A percentile compares a stretch with the other conserved stretches of the same genome.
Conservation (phyloP, 352 stramenopile species). For the Phytophthora pisi region DNA sequence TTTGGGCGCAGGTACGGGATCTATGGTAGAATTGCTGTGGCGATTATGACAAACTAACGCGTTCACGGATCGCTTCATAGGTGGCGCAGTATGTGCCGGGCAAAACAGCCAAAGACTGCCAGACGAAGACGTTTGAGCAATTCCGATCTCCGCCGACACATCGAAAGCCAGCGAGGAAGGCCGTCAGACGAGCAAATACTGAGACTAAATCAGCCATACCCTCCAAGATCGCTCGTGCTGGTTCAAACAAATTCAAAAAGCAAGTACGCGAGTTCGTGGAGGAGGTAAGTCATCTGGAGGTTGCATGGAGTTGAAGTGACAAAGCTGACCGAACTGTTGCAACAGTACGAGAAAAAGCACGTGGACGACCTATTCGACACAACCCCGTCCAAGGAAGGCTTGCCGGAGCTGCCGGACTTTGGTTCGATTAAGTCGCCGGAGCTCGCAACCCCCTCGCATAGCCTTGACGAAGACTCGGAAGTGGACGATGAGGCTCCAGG, state of each 20-base stretch:
- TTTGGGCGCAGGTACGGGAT: slow-evolving; percentile 57
- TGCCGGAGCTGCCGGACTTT: slow-evolving; percentile 46
- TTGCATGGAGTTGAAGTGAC: background rate
- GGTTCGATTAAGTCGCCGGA: slow-evolving; percentile 60
- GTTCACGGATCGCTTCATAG: slow-evolving; percentile 15
- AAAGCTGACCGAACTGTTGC: too few species aligned
- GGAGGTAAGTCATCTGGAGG: slow-evolving; percentile 23
- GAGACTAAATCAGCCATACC: slow-evolving; percentile 27
- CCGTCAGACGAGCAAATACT: slow-evolving; percentile 27
- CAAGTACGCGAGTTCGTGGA: slow-evolving; percentile 83
- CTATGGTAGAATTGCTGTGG: too few species aligned
- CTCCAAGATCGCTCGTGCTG: slow-evolving; percentile 65
- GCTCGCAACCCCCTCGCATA: slow-evolving; percentile 32
- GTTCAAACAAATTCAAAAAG: slow-evolving; percentile 84
- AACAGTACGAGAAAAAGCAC: slow-evolving; percentile 75
- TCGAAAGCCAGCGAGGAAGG: slow-evolving; percentile 37
- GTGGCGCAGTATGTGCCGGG: slow-evolving; percentile 55
- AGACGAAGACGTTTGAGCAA: slow-evolving; percentile 61
- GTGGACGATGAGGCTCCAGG: slow-evolving; percentile 46
- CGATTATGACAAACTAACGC: background rate
- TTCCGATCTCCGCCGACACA: slow-evolving; percentile 52
- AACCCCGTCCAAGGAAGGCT: slow-evolving; percentile 53
- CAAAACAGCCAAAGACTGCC: slow-evolving; percentile 68
- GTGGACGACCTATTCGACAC: slow-evolving; percentile 70
- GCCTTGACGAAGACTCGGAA: slow-evolving; percentile 50